A percentile compares a stretch with the other conserved stretches of the same genome.
phyloP scores from a whole-genome alignment of 768 basidiomycete species.

The Lactarius sanguifluus region DNA sequence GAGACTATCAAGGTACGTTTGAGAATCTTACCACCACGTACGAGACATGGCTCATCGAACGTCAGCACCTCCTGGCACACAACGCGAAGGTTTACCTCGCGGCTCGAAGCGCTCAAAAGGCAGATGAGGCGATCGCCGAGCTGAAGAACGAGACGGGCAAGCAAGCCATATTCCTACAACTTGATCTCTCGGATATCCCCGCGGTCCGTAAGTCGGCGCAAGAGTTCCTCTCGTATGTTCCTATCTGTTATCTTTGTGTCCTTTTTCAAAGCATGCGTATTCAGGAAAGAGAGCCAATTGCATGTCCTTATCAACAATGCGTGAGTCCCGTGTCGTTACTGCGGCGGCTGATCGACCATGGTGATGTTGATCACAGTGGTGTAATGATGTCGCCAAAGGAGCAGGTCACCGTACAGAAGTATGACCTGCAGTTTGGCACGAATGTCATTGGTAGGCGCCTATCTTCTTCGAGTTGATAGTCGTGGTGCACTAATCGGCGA shows the following conservation, averaged over 20 bases:
- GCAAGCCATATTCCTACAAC: constrained; percentile 44
- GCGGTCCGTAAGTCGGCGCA: constrained; percentile 42
- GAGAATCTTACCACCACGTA: neutral
- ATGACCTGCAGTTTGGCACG: constrained; percentile 56
- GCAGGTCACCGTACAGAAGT: constrained; percentile 46
- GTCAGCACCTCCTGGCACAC: constrained; percentile 52
- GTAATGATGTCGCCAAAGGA: constrained; percentile 46
- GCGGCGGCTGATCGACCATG: neutral
- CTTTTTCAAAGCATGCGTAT: neutral
- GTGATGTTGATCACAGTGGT: constrained; percentile 40
- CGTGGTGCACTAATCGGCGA: neutral
- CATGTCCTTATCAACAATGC: constrained; percentile 53
- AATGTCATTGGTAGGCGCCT: constrained; percentile 48
- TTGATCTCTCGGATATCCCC: constrained; percentile 44
- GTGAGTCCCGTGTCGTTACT: constrained; percentile 36
- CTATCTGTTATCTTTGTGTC: constrained; percentile 14
- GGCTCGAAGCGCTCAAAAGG: constrained; percentile 45
- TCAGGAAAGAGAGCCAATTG: constrained; percentile 46
- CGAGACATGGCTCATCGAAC: neutral
- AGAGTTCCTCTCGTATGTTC: constrained; percentile 40
- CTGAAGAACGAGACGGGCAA: constrained; percentile 48
- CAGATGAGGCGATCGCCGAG: constrained; percentile 50
- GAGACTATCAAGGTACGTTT: constrained; percentile 54
- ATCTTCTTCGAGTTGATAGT: no score
- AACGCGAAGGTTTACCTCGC: constrained; percentile 71